Percentiles rank a stretch among this genome's conserved stretches.
phyloP scores from a whole-genome alignment of 1,139 yeast genomes.

The Kodamaea sp. region DNA sequence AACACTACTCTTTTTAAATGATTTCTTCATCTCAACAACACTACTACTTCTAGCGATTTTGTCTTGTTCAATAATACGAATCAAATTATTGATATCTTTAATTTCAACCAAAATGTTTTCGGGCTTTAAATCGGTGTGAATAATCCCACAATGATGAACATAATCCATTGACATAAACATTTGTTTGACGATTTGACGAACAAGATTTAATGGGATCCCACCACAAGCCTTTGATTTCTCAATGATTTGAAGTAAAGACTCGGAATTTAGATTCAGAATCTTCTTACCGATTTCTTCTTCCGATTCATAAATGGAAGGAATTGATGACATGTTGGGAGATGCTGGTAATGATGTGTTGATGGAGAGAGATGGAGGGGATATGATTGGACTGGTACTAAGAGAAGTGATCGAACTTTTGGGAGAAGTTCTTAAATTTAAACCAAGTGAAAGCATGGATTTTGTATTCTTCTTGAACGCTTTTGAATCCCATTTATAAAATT shows the following conservation, averaged over 20 bases:
- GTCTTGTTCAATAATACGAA: slow-evolving; percentile 51
- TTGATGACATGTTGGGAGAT: slow-evolving; percentile 1
- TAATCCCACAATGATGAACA: slow-evolving; percentile 83
- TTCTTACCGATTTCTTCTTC: slow-evolving; percentile 8
- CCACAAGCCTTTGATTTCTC: slow-evolving; percentile 25
- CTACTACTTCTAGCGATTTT: background rate
- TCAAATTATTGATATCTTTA: slow-evolving; percentile 70
- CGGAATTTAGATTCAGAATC: slow-evolving; percentile 12
- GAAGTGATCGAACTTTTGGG: background rate
- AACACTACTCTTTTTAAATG: background rate
- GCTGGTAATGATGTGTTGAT: background rate
- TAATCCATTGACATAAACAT: slow-evolving; percentile 73
- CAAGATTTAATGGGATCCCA: slow-evolving; percentile 71
- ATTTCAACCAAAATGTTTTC: slow-evolving; percentile 83
- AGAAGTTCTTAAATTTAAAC: slow-evolving; percentile 15
- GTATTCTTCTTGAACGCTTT: slow-evolving; percentile 21
- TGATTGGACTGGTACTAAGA: background rate
- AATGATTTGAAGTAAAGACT: slow-evolving; percentile 12
- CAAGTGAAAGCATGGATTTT: slow-evolving; percentile 25
- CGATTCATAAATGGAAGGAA: background rate
- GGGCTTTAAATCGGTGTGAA: slow-evolving; percentile 88
- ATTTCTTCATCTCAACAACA: background rate
- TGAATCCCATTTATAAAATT: slow-evolving; percentile 23
- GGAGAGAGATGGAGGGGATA: slow-evolving; percentile 1
- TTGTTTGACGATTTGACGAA: slow-evolving; percentile 79